Conservation (phyloP, 2,329 filamentous ascomycete genomes). For the Verticillium longisporum region DNA sequence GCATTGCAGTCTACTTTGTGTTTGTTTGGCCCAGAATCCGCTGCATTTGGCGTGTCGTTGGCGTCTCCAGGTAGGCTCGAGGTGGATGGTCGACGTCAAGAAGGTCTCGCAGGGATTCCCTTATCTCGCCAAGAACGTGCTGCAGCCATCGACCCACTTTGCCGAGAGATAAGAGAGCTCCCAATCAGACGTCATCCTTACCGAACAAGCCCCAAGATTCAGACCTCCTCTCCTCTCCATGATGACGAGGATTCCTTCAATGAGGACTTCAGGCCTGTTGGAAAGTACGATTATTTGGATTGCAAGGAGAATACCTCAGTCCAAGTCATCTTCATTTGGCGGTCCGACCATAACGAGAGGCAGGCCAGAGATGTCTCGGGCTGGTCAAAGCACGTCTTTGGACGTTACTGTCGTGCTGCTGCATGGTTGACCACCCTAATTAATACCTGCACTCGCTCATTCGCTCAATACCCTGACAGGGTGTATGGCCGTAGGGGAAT, state of each 20-base stretch:
- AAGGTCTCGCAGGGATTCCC: conserved; percentile 3
- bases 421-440: too few species aligned
- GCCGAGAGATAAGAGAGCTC: conserved; percentile 10
- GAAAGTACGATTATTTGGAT: neutral
- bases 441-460: neutral
- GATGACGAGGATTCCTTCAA: too few species aligned
- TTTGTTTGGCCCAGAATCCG: neutral
- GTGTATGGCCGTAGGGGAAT: neutral
- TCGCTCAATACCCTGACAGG: neutral
- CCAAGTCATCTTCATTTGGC: too few species aligned
- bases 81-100: neutral
- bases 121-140: conserved; percentile 11
- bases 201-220: neutral
- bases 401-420: too few species aligned
- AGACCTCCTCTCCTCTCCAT: too few species aligned
- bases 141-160: neutral
- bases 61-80: neutral
- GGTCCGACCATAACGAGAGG: too few species aligned
- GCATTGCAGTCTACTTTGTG: neutral
- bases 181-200: conserved; percentile 2
- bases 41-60: neutral
- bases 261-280: neutral
- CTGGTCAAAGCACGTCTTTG: too few species aligned
- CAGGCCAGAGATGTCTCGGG: too few species aligned
- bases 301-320: too few species aligned